Evolutionary conservation across 2,329 filamentous ascomycete genomes (phyloP).

Genomic region (Canariomyces notabilis): DNA sequence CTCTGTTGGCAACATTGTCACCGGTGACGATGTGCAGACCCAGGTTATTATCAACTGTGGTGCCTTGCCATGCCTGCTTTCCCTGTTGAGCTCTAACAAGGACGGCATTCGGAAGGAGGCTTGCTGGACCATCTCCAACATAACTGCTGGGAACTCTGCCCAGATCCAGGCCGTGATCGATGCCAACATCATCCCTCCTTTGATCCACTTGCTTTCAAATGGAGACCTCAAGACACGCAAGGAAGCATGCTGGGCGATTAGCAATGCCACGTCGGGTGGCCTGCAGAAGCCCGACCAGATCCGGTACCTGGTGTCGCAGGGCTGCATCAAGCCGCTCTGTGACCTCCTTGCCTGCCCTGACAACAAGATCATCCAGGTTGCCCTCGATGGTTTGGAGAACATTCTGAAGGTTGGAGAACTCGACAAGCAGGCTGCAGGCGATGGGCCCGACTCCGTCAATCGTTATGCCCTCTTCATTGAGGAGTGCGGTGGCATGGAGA

Average conservation of each 20-base stretch:
- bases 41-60: conserved; percentile 99
- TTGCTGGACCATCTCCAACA: conserved; percentile 99
- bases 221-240: conserved; percentile 99
- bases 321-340: conserved; percentile 95
- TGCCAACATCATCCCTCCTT: conserved; percentile 90
- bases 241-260: conserved; percentile 99
- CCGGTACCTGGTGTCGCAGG: conserved; percentile 84
- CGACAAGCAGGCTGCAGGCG: conserved; percentile 85
- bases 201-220: conserved; percentile 93
- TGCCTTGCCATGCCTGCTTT: conserved; percentile 84
- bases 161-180: conserved; percentile 97
- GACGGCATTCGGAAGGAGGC: conserved; percentile 99
- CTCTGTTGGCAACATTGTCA: conserved; percentile 98
- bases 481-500: conserved; percentile 98
- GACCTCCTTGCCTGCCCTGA: conserved; percentile 93
- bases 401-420: conserved; percentile 99
- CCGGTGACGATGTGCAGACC: conserved; percentile 96
- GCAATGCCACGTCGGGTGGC: conserved; percentile 94
- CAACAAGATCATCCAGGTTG: conserved; percentile 99
- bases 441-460: conserved; percentile 77
- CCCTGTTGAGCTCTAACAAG: conserved; percentile 92
- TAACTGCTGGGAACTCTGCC: conserved; percentile 94
- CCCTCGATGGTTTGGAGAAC: conserved; percentile 95
- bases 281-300: conserved; percentile 99
- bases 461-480: conserved; percentile 97